Evolutionary conservation across 2,329 filamentous ascomycete species (phyloP).

Genomic region (Parastagonospora avenae): DNA sequence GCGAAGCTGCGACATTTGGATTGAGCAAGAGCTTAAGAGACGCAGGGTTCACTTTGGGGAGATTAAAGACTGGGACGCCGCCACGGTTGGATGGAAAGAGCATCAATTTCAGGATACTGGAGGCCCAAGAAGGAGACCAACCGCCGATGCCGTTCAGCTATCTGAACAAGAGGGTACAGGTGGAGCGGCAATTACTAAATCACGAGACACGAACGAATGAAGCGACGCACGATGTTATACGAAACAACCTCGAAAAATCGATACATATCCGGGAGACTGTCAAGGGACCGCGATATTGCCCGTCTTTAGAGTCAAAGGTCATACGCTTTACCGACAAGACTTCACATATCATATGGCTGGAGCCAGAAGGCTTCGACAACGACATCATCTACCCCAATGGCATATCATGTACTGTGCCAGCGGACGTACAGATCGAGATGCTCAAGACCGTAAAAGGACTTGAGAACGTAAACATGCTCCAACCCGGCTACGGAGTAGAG

Average conservation of each 20-base stretch:
- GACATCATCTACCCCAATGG: conserved; percentile 95
- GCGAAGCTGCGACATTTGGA: conserved; percentile 90
- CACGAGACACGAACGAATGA: conserved; percentile 87
- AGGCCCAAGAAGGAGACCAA: conserved; percentile 79
- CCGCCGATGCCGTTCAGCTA: conserved; percentile 92
- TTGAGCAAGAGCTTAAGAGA: conserved; percentile 87
- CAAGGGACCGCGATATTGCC: conserved; percentile 92
- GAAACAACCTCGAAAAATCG: conserved; percentile 90
- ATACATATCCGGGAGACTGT: conserved; percentile 96
- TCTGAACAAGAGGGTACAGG: conserved; percentile 76
- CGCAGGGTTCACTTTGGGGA: conserved; percentile 86
- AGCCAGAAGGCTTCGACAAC: conserved; percentile 91
- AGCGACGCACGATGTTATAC: conserved; percentile 79
- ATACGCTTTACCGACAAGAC: conserved; percentile 83
- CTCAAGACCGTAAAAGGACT: conserved; percentile 87
- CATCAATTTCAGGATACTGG: conserved; percentile 76
- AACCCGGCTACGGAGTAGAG: conserved; percentile 95
- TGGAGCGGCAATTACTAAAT: conserved; percentile 83
- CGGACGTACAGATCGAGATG: conserved; percentile 81
- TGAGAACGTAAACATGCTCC: conserved; percentile 88
- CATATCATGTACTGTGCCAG: conserved; percentile 94
- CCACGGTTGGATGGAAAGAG: conserved; percentile 81
- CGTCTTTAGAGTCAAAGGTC: conserved; percentile 92
- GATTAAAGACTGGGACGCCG: conserved; percentile 94
- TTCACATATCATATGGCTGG: conserved; percentile 91